Conservation (phyloP, 768 basidiomycete genomes). For the Suillus americanus region DNA sequence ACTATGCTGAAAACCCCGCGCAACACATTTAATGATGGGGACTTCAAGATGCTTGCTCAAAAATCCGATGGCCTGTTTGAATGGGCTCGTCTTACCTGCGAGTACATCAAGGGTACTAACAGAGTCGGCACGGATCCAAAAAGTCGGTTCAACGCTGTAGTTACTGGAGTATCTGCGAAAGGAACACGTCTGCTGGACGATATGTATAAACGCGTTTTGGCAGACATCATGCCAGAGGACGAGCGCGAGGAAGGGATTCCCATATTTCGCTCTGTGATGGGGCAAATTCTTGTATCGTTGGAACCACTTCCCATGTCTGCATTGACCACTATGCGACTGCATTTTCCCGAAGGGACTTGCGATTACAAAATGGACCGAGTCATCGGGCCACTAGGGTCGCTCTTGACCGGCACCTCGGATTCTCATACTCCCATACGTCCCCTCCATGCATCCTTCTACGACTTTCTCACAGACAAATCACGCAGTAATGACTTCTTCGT, state of each 20-base stretch:
- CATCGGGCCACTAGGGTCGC: neutral
- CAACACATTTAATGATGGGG: neutral
- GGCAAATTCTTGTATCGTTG: neutral
- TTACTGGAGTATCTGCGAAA: neutral
- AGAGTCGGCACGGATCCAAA: neutral
- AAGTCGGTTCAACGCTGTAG: neutral
- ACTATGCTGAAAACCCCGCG: neutral
- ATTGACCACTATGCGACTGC: neutral
- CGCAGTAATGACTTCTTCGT: slow-evolving; percentile 16
- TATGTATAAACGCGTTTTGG: neutral
- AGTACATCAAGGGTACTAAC: slow-evolving; percentile 2
- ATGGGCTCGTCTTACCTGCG: slow-evolving; percentile 11
- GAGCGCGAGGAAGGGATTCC: neutral
- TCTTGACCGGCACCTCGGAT: slow-evolving; percentile 2
- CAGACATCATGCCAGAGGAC: neutral
- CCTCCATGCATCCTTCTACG: slow-evolving; percentile 28
- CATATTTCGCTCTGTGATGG: slow-evolving; percentile 2
- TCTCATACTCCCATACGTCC: slow-evolving; percentile 12
- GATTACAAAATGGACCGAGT: slow-evolving; percentile 16
- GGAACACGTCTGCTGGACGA: slow-evolving; percentile 4
- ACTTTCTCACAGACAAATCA: slow-evolving; percentile 18
- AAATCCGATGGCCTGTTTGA: slow-evolving; percentile 10
- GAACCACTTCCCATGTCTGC: slow-evolving; percentile 6
- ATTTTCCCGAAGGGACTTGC: slow-evolving; percentile 12
- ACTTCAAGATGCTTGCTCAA: neutral